Conservation (phyloP, 1,139 yeast species). For the Taphrina wiesneri region DNA sequence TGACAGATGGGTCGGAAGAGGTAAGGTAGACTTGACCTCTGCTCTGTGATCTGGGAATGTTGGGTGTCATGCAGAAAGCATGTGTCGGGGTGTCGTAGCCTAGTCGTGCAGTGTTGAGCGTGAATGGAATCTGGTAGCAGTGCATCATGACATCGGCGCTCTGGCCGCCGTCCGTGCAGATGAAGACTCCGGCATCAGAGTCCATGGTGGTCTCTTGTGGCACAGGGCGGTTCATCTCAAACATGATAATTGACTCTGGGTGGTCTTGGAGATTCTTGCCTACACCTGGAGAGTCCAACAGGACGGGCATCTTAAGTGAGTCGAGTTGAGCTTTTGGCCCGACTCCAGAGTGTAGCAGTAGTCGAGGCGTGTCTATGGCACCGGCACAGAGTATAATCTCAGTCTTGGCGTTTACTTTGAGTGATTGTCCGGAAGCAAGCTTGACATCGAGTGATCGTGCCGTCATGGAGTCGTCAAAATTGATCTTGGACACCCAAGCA, state of each 20-base stretch:
- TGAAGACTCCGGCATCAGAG: conserved; percentile 25
- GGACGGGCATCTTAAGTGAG: conserved; percentile 41
- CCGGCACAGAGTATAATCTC: conserved; percentile 44
- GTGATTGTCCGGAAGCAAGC: conserved; percentile 40
- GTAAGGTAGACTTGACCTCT: conserved; percentile 19
- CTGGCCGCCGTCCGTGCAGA: conserved; percentile 24
- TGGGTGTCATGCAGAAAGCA: conserved; percentile 27
- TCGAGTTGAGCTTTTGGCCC: conserved; percentile 42
- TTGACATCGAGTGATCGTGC: conserved; percentile 35
- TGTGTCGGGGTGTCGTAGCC: conserved; percentile 21
- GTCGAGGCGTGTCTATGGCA: conserved; percentile 44
- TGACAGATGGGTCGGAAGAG: conserved; percentile 14
- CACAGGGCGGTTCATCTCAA: conserved; percentile 20
- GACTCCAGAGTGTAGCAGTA: conserved; percentile 44
- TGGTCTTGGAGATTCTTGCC: conserved; percentile 44
- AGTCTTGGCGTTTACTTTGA: conserved; percentile 41
- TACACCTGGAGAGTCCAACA: conserved; percentile 43
- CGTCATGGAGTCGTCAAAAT: conserved; percentile 7
- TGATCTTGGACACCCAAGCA: conserved; percentile 28
- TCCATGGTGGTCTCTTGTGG: conserved; percentile 29
- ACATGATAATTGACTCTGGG: conserved; percentile 39
- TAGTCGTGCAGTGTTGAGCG: conserved; percentile 21
- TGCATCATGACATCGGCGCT: conserved; percentile 29
- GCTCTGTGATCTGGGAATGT: conserved; percentile 15
- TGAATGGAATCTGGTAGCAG: conserved; percentile 30